Evolutionary conservation across 805 yeast species (phyloP).

Genomic region (Yamadazyma laniorum): DNA sequence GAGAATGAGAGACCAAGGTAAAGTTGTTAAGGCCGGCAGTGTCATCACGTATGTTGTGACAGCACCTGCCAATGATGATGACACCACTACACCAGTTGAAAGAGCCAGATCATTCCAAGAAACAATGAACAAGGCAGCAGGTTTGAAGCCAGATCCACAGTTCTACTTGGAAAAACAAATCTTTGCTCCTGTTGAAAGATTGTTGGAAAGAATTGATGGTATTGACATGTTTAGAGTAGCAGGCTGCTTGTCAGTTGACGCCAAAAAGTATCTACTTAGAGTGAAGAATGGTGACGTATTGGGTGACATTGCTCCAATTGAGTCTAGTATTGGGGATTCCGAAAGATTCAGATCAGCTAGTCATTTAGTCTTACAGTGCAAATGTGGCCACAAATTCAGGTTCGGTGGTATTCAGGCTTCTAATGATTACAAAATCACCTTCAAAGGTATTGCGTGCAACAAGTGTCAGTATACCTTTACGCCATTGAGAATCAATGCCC

Average conservation of each 20-base stretch:
- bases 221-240: constrained; percentile 79
- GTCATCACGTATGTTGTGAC: constrained; percentile 87
- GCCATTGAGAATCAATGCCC: constrained; percentile 58
- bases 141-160: constrained; percentile 66
- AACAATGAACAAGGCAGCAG: constrained; percentile 49
- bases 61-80: constrained; percentile 35
- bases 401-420: constrained; percentile 78
- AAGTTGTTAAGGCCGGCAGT: constrained; percentile 81
- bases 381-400: constrained; percentile 57
- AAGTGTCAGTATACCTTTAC: constrained; percentile 55
- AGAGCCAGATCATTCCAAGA: constrained; percentile 84
- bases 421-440: constrained; percentile 56
- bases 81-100: constrained; percentile 53
- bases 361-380: constrained; percentile 56
- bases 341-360: constrained; percentile 76
- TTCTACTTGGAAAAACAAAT: constrained; percentile 87
- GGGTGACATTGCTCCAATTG: constrained; percentile 62
- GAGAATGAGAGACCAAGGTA: constrained; percentile 76
- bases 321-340: constrained; percentile 73
- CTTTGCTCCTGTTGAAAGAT: constrained; percentile 85
- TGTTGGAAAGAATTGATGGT: constrained; percentile 83
- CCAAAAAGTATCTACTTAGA: constrained; percentile 53
- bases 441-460: constrained; percentile 69
- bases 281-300: constrained; percentile 36
- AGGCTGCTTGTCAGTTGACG: constrained; percentile 71